Conservation (phyloP, 2,329 filamentous ascomycete species). For the Epichloe coenophiala region DNA sequence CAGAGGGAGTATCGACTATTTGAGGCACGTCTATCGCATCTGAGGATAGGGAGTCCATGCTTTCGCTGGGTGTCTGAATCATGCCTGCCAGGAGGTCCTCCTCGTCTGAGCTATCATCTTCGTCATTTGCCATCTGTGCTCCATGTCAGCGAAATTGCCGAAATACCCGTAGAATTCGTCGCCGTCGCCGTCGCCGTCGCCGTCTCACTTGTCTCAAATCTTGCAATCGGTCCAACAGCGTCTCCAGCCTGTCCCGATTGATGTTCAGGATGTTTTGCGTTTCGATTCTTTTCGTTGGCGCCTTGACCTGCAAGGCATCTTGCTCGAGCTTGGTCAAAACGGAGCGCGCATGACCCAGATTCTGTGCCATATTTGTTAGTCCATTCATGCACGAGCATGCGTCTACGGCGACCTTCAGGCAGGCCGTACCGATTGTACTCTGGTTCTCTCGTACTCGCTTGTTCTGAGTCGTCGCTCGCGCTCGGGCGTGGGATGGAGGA, state of each 20-base stretch:
- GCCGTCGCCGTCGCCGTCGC: not conserved
- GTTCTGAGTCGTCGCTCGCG: slow-evolving; percentile 42
- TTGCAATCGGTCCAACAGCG: slow-evolving; percentile 49
- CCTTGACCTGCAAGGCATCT: slow-evolving; percentile 45
- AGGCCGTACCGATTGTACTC: slow-evolving; percentile 29
- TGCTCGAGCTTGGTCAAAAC: slow-evolving; percentile 60
- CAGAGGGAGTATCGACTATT: slow-evolving; percentile 9
- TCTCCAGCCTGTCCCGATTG: slow-evolving; percentile 54
- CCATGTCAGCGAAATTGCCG: slow-evolving; percentile 6
- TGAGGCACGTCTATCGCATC: slow-evolving; percentile 11
- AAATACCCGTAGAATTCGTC: not conserved
- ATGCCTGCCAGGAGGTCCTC: slow-evolving; percentile 44
- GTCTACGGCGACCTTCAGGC: not conserved
- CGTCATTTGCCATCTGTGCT: slow-evolving; percentile 20
- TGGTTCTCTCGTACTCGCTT: slow-evolving; percentile 50
- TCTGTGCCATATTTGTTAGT: slow-evolving; percentile 28
- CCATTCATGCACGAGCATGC: not conserved
- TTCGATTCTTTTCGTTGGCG: slow-evolving; percentile 43
- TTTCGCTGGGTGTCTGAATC: slow-evolving; percentile 41
- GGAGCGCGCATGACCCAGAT: slow-evolving; percentile 56
- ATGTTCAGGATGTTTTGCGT: slow-evolving; percentile 48
- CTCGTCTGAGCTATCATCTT: slow-evolving; percentile 34
- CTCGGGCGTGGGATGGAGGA: slow-evolving; percentile 49
- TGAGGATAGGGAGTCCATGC: slow-evolving; percentile 27
- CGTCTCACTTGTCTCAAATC: slow-evolving; percentile 50